A percentile compares a stretch with the other conserved stretches of the same genome.
Conservation (phyloP, 768 basidiomycete genomes). For the Gelatoporia subvermispora region DNA sequence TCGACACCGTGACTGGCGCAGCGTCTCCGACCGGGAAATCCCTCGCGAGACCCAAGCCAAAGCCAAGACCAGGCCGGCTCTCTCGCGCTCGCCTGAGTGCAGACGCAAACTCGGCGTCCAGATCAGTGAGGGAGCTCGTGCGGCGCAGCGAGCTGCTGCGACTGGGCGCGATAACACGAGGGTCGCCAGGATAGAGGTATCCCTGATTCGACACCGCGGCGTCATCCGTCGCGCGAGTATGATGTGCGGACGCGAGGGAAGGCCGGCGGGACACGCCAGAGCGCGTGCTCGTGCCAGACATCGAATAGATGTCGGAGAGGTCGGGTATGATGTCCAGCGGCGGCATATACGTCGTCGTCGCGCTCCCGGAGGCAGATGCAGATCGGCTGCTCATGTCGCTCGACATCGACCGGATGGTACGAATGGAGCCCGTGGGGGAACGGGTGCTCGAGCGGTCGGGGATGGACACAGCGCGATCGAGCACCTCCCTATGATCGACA, state of each 20-base stretch:
- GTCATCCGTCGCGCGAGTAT: conserved; percentile 70
- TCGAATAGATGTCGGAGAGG: conserved; percentile 54
- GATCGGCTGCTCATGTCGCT: conserved; percentile 35
- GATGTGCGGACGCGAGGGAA: conserved; percentile 55
- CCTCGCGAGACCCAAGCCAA: conserved; percentile 39
- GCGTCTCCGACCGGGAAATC: conserved; percentile 42
- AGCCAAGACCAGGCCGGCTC: conserved; percentile 37
- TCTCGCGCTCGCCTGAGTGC: conserved; percentile 38
- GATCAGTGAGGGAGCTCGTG: conserved; percentile 73
- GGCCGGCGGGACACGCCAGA: conserved; percentile 34
- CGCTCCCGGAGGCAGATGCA: conserved; percentile 46
- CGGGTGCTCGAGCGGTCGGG: conserved; percentile 43
- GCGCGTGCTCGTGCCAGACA: conserved; percentile 39
- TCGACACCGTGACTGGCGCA: conserved; percentile 70
- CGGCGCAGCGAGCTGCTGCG: conserved; percentile 53
- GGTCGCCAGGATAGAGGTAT: conserved; percentile 69
- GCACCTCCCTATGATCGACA: conserved; percentile 57
- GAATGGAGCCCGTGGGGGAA: conserved; percentile 55
- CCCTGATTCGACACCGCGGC: conserved; percentile 59
- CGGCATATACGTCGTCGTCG: conserved; percentile 74
- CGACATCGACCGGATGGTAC: conserved; percentile 58
- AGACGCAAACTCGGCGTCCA: conserved; percentile 55
- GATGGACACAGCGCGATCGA: conserved; percentile 58
- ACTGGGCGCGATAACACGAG: conserved; percentile 66
- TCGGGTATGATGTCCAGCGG: conserved; percentile 69